Conservation (phyloP, 1,284 basidiomycete genomes). For the Heliocybe sulcata region DNA sequence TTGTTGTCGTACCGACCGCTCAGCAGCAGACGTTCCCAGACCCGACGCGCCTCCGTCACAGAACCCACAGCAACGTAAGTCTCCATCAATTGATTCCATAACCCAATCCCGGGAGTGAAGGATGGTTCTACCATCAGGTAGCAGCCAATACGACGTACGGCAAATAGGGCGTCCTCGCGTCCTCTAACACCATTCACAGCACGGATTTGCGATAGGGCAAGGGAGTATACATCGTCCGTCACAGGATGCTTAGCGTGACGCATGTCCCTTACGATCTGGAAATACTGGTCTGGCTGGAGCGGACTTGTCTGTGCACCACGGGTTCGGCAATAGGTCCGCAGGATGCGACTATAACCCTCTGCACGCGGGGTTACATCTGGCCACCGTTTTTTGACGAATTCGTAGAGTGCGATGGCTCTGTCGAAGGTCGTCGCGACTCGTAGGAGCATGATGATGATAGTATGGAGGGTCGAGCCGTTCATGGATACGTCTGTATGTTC, state of each 20-base stretch:
- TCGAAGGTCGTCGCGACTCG: constrained; percentile 39
- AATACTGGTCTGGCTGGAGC: constrained; percentile 59
- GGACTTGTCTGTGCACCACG: constrained; percentile 33
- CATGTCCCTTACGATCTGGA: constrained; percentile 84
- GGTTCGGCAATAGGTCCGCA: constrained; percentile 56
- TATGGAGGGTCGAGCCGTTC: constrained; percentile 34
- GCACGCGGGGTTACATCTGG: constrained; percentile 39
- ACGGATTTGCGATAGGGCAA: constrained; percentile 56
- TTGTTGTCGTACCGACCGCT: constrained; percentile 44
- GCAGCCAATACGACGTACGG: constrained; percentile 70
- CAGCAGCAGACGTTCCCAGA: constrained; percentile 78
- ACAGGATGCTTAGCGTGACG: constrained; percentile 53
- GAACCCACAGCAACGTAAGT: constrained; percentile 77
- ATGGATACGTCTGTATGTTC: constrained; percentile 38
- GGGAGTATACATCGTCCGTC: constrained; percentile 61
- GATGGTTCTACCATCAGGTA: constrained; percentile 72
- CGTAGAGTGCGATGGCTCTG: constrained; percentile 60
- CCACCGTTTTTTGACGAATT: constrained; percentile 26
- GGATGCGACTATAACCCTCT: constrained; percentile 50
- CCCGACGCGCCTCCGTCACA: constrained; percentile 61
- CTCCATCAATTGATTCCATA: constrained; percentile 90
- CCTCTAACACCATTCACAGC: constrained; percentile 26
- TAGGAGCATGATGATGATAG: constrained; percentile 57
- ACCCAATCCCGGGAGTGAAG: constrained; percentile 63
- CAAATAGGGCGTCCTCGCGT: constrained; percentile 27